Percentiles rank a stretch among this genome's conserved stretches.
Evolutionary conservation across 345 rosid genomes (phyloP).

Genomic region (Eutrema yunnanense): DNA sequence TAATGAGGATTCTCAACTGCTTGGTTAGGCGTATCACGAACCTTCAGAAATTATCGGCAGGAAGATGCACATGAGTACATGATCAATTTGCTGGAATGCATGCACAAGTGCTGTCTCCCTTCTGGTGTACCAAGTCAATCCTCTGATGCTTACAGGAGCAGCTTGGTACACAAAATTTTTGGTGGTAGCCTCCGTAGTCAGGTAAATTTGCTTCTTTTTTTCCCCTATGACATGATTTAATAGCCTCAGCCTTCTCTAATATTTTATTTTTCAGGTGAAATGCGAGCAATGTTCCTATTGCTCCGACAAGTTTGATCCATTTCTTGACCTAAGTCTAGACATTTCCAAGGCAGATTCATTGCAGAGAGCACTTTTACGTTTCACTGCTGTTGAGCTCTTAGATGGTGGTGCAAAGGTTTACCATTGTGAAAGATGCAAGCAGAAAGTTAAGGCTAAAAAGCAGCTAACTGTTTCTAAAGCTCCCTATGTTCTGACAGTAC

Average conservation of each 20-base stretch:
- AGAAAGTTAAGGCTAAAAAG: slow-evolving; percentile 81
- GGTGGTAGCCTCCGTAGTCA: slow-evolving; percentile 93
- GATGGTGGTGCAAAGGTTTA: slow-evolving; percentile 93
- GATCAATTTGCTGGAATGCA: slow-evolving; percentile 90
- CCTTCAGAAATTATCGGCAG: slow-evolving; percentile 70
- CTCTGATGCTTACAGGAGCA: slow-evolving; percentile 78
- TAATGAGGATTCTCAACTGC: slow-evolving; percentile 32
- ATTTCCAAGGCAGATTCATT: slow-evolving; percentile 75
- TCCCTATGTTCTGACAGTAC: slow-evolving; percentile 77
- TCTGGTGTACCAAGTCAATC: slow-evolving; percentile 91
- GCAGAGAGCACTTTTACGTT: slow-evolving; percentile 63
- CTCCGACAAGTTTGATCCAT: slow-evolving; percentile 87
- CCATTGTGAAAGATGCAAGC: slow-evolving; percentile 80
- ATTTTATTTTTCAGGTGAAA: slow-evolving; percentile 45
- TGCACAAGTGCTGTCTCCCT: slow-evolving; percentile 96
- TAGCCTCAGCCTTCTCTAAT: neutral
- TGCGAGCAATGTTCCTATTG: slow-evolving; percentile 71
- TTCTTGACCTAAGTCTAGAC: slow-evolving; percentile 88
- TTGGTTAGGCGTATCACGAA: slow-evolving; percentile 77
- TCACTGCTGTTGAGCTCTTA: slow-evolving; percentile 66
- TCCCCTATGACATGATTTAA: neutral
- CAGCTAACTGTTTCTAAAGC: slow-evolving; percentile 83
- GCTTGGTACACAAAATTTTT: slow-evolving; percentile 93
- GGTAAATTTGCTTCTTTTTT: slow-evolving; percentile 36
- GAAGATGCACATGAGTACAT: slow-evolving; percentile 99